phyloP scores from a whole-genome alignment of 495 filamentous ascomycete species.

The Pyrenula massariospora region DNA sequence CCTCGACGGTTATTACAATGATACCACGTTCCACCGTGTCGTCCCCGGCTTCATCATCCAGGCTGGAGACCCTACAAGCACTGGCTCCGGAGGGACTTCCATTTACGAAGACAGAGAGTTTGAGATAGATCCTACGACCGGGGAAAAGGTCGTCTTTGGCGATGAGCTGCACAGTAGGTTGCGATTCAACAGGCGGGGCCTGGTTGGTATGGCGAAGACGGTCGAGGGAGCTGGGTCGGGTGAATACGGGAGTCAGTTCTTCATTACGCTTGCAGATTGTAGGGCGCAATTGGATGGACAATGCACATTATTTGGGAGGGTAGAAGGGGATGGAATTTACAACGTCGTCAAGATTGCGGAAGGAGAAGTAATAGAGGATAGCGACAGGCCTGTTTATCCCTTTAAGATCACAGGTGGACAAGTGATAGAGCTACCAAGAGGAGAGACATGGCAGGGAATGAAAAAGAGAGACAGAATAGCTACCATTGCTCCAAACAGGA shows the following conservation, averaged over 20 bases:
- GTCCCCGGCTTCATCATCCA: slow-evolving; percentile 88
- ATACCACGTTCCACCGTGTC: slow-evolving; percentile 87
- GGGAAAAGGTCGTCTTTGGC: slow-evolving; percentile 53
- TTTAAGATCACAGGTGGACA: slow-evolving; percentile 68
- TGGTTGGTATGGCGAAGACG: slow-evolving; percentile 84
- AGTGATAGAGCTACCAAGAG: slow-evolving; percentile 46
- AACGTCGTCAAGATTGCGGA: slow-evolving; percentile 90
- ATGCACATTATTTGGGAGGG: slow-evolving; percentile 88
- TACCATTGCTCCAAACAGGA: slow-evolving; percentile 23
- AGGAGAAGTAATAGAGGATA: slow-evolving; percentile 64
- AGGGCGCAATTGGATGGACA: slow-evolving; percentile 75
- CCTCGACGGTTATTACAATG: slow-evolving; percentile 86
- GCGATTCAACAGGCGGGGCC: slow-evolving; percentile 82
- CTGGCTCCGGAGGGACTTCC: slow-evolving; percentile 79
- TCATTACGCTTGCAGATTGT: slow-evolving; percentile 73
- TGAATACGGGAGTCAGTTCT: slow-evolving; percentile 85
- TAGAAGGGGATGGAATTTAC: slow-evolving; percentile 91
- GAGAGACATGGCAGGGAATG: slow-evolving; percentile 85
- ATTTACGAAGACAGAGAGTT: slow-evolving; percentile 83
- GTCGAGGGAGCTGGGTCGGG: slow-evolving; percentile 34
- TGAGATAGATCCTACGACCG: slow-evolving; percentile 52
- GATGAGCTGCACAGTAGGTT: slow-evolving; percentile 89
- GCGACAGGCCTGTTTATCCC: slow-evolving; percentile 81
- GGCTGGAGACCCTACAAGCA: slow-evolving; percentile 88
- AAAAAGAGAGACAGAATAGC: slow-evolving; percentile 47